phyloP scores from a whole-genome alignment of 2,329 filamentous ascomycete genomes.

The Metarhizium robertsii region DNA sequence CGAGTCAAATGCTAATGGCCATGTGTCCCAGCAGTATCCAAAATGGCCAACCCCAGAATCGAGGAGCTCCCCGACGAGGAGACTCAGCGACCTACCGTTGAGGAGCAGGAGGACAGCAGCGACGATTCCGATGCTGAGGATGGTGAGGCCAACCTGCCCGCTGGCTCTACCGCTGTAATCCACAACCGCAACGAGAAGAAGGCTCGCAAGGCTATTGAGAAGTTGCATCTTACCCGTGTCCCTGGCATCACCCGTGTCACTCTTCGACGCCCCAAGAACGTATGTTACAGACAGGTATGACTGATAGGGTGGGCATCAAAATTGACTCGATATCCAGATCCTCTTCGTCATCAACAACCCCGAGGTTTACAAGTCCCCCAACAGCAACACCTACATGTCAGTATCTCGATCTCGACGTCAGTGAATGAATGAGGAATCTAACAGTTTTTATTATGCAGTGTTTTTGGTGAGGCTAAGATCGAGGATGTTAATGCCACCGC shows the following conservation, averaged over 20 bases:
- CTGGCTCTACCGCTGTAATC: slow-evolving; percentile 80
- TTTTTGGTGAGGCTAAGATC: slow-evolving; percentile 99
- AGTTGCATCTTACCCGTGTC: slow-evolving; percentile 93
- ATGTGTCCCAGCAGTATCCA: slow-evolving; percentile 23
- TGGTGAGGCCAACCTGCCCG: slow-evolving; percentile 67
- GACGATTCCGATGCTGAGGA: slow-evolving; percentile 75
- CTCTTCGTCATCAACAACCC: slow-evolving; percentile 99
- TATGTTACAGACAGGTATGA: slow-evolving; percentile 43
- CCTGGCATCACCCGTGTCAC: slow-evolving; percentile 97
- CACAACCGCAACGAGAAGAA: slow-evolving; percentile 99
- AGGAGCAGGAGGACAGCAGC: slow-evolving; percentile 65
- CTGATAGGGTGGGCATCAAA: background rate
- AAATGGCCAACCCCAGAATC: slow-evolving; percentile 95
- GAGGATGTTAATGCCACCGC: slow-evolving; percentile 99
- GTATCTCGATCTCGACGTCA: slow-evolving; percentile 23
- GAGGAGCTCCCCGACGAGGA: slow-evolving; percentile 95
- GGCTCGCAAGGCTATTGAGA: slow-evolving; percentile 97
- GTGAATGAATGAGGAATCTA: background rate
- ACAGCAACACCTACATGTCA: slow-evolving; percentile 99
- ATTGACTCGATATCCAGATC: slow-evolving; percentile 50
- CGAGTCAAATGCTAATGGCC: slow-evolving; percentile 4
- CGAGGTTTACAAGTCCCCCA: slow-evolving; percentile 98
- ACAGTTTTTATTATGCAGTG: slow-evolving; percentile 42
- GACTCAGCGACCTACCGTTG: slow-evolving; percentile 69
- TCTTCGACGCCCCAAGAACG: slow-evolving; percentile 96